Base-by-base conservation (phyloP, 2,329 filamentous ascomycete genomes). In the Fusarium annulatum region DNA sequence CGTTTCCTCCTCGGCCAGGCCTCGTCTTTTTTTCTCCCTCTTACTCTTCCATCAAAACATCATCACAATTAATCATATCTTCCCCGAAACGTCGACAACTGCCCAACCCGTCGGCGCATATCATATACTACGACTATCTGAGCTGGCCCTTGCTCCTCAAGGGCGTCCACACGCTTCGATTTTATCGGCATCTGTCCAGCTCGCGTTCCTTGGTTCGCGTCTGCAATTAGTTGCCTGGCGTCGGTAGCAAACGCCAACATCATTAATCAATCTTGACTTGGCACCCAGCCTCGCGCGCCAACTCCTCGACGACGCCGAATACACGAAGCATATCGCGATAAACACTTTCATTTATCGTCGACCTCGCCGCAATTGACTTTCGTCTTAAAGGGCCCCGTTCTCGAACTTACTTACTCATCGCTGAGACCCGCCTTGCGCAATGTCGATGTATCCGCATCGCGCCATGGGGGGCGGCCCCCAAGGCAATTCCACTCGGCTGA, bases 361-460 rank as follows among this genome's bases (percentile, higher is more conserved):
- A 60, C 41, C 46, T 55, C 28, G 30, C 51, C 57, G 45, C 41
- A 61, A 43, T 65, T 61, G 38, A 46, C 26, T 30, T 53, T 43
- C 41, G 64, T 63, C 58, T 72, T 59, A 61, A 66, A 74, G 66
- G 72, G 46, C 57, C 52, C 69, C 45, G 38, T 61, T 49, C 18
- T 46, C 62, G 57, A 64, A 64, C 60, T 64, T 64, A 61, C 11
- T 48, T 65, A 62, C 18, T 67, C 63, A 63, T 74, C 61, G 45
- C 71, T 52, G 63, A 74, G 67, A 72, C 69, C 66, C 49, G 61
- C 72, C 59, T 67, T 67, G 72, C 76, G 75, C 76, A 69, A 91
- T 91, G 89, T 90, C 89, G 63, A 97, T 98, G 94, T 97, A 97
- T 84, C 93, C 93, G 79, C 95, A 97, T 87, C 94, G 94, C 81